Evolutionary conservation across 2,329 filamentous ascomycete genomes (phyloP).

Genomic region (Sordariomycetes sp.): DNA sequence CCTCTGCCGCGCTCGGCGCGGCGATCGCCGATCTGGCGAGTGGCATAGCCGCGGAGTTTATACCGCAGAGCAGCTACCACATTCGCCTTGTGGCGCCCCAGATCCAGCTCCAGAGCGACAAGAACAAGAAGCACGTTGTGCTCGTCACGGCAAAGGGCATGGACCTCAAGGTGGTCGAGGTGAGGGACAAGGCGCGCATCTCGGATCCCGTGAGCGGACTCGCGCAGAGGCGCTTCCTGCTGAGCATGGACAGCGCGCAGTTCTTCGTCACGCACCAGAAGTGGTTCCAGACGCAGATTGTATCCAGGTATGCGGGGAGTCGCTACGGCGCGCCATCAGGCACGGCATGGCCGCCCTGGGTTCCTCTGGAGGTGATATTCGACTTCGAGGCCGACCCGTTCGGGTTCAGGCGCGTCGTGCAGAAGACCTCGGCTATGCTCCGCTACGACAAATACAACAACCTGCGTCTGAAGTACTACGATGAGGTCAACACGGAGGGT

Average conservation of each 20-base stretch:
- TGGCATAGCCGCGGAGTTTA: slow-evolving; percentile 79
- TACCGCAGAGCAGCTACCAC: slow-evolving; percentile 87
- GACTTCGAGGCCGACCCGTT: slow-evolving; percentile 90
- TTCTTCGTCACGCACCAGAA: slow-evolving; percentile 96
- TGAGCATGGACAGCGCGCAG: slow-evolving; percentile 95
- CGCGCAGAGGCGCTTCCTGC: slow-evolving; percentile 85
- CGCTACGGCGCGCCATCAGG: slow-evolving; percentile 78
- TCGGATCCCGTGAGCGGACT: slow-evolving; percentile 90
- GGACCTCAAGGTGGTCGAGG: slow-evolving; percentile 94
- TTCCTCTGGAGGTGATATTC: slow-evolving; percentile 97
- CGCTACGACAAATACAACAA: slow-evolving; percentile 98
- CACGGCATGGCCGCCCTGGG: slow-evolving; percentile 94
- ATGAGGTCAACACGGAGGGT: slow-evolving; percentile 68
- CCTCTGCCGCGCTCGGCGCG: slow-evolving; percentile 9
- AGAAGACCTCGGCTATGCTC: slow-evolving; percentile 89
- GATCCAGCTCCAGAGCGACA: slow-evolving; percentile 96
- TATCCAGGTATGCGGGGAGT: slow-evolving; percentile 91
- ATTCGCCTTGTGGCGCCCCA: slow-evolving; percentile 92
- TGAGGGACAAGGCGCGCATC: slow-evolving; percentile 92
- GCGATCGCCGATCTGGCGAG: slow-evolving; percentile 43
- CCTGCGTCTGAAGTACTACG: slow-evolving; percentile 90
- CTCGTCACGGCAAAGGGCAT: slow-evolving; percentile 95
- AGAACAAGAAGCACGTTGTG: slow-evolving; percentile 93
- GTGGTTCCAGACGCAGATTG: slow-evolving; percentile 71
- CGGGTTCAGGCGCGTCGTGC: slow-evolving; percentile 94